Evolutionary conservation across 2,329 filamentous ascomycete species (phyloP), one percentile per base, ranked within the genome.

Genomic region (Pseudogymnoascus sp.): DNA sequence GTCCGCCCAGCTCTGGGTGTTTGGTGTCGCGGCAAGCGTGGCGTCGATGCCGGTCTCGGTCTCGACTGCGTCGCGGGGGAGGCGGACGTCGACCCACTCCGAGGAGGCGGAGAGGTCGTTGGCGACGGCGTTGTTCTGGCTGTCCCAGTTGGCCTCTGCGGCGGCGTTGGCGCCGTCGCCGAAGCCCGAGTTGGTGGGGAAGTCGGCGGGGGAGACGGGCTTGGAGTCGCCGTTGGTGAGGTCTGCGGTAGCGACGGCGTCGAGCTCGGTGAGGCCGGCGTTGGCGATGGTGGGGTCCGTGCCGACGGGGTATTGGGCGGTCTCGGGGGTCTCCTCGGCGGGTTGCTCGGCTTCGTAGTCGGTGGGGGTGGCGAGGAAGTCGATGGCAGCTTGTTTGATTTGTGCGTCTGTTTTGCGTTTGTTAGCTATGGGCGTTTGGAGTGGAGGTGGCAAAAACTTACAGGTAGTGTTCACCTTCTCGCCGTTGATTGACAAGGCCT

Each of bases 1-100:
- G 71, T 96, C 91, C 26, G 90, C 90, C 90, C 90, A 96, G 70
- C 87, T 91, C 72, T 88, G 86, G 42, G 80, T 81, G 70, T 83
- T 82, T 31, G 80, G 80, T 70, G 82, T 81, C 63, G 77, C 73
- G 40, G 78, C 75, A 8, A 78, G 78, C 6, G 84, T 85, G 26
- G 85, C 84, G 57, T 81, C 77, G 44, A 85, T 74, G 38, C 84
- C 85, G 38, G 82, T 85, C 66, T 95, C 90, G 4, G 88, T 87
- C 79, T 96, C 91, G 61, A 84, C 78, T 57, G 87, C 83, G 68
- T 91, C 83, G 64, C 88, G 85, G 61, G 90, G 85, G 65, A 96
- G 88, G 84, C 89, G 42, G 62, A 93, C 87, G 85, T 90, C 70
- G 61, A 74, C 70, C 73, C 73, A 75, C 63, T 74, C 73, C 28